These are phyloP conservation scores for Botrytis byssoidea DNA, from an alignment of 2,329 filamentous ascomycete genomes.

Conservation along the genomic window DNA sequence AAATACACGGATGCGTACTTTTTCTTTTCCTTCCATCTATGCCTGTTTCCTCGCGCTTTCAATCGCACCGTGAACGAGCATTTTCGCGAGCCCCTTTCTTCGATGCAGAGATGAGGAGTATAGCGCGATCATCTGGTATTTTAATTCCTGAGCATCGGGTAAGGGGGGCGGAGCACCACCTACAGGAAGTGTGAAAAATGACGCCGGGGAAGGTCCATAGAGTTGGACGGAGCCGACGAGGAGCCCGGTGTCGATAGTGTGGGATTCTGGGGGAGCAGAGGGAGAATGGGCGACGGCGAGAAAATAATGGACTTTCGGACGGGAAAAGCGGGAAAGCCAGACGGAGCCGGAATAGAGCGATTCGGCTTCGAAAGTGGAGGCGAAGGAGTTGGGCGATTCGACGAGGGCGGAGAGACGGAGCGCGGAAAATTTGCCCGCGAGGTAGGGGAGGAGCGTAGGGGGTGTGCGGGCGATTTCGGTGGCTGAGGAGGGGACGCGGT, in stretches of 20 bases:
- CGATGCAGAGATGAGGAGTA: not conserved
- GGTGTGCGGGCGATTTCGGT: conserved; percentile 21
- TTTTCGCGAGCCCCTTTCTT: not conserved
- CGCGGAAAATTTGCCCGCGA: conserved; percentile 33
- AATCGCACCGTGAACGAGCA: not conserved
- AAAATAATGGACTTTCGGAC: conserved; percentile 35
- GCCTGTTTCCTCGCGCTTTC: not conserved
- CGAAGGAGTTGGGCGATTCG: conserved; percentile 36
- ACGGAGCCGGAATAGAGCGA: conserved; percentile 30
- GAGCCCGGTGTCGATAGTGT: not conserved
- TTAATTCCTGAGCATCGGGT: not conserved
- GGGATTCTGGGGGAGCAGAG: not conserved
- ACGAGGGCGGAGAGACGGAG: conserved; percentile 38
- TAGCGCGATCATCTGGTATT: not conserved
- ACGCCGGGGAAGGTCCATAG: not conserved
- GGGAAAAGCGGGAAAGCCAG: conserved; percentile 36
- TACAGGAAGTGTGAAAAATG: not conserved
- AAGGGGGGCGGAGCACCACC: not conserved
- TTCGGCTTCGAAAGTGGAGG: conserved; percentile 38
- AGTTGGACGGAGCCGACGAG: not conserved
- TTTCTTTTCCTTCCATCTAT: not conserved
- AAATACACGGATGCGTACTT: not conserved
- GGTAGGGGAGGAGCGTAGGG: conserved; percentile 27
- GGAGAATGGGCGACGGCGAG: conserved; percentile 34
- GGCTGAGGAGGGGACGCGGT: conserved; percentile 20